Evolutionary conservation across 805 yeast species (phyloP).

Genomic region (Candida nitratophila): DNA sequence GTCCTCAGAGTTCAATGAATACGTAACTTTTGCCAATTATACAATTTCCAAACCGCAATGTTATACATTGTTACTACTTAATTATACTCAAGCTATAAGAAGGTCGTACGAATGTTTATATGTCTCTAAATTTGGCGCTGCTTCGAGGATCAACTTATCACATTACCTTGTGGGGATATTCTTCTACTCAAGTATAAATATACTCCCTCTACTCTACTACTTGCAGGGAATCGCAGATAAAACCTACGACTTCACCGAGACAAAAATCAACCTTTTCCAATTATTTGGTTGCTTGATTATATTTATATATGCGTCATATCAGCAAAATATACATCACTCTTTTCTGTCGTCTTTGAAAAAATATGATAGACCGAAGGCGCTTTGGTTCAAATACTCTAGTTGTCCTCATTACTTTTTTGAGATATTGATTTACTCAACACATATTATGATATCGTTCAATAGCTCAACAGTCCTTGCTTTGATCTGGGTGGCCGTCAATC

Average conservation of each 20-base stretch:
- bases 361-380: constrained; percentile 47
- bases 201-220: constrained; percentile 23
- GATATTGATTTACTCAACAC: constrained; percentile 41
- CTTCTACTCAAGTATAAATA: constrained; percentile 46
- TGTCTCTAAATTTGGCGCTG: constrained; percentile 38
- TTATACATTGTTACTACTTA: constrained; percentile 16
- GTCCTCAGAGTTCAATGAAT: background rate
- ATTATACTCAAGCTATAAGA: constrained; percentile 46
- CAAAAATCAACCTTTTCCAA: no score
- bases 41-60: background rate
- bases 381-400: constrained; percentile 42
- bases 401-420: constrained; percentile 74
- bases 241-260: background rate
- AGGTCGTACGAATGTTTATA: constrained; percentile 47
- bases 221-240: background rate
- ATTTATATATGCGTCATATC: constrained; percentile 30
- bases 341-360: constrained; percentile 43
- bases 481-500: constrained; percentile 37
- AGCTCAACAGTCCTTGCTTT: constrained; percentile 17
- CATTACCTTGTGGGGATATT: constrained; percentile 62
- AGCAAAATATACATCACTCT: constrained; percentile 45
- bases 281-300: constrained; percentile 4
- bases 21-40: constrained; percentile 2
- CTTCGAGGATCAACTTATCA: constrained; percentile 52
- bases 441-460: constrained; percentile 12